Evolutionary conservation across 2,329 filamentous ascomycete genomes (phyloP), one percentile per base, ranked within the genome.

Genomic region (Chaetomium strumarium): DNA sequence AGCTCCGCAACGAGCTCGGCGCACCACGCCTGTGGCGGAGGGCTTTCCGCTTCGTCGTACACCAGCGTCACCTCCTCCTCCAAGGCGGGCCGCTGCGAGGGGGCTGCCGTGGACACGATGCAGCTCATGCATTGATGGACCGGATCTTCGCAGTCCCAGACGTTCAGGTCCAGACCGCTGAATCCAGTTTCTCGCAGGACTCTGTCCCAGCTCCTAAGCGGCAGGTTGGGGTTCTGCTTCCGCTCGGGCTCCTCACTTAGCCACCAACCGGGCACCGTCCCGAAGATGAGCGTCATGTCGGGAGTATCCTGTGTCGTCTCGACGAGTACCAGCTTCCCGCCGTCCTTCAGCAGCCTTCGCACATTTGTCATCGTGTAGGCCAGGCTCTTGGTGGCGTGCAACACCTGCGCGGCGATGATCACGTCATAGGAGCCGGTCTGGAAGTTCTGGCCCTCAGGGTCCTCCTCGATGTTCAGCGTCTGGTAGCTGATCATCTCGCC

Each of bases 301-400:
- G 61, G 46, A 37, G 60, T 58, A 41, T 61, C 59, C 46, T 57
- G 52, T 12, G 60, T 62, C 1, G 59, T 62, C 46, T 62, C 59
- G 41, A 68, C 49, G 34, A 64, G 60, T 12, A 66, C 60, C 24
- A 78, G 61, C 42, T 69, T 68, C 0, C 75, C 75, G 3, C 68
- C 71, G 0, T 72, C 68, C 13, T 65, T 67, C 0, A 72, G 53
- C 9, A 74, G 56, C 12, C 57, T 60, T 20, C 70, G 63, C 3
- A 67, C 63, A 51, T 71, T 66, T 7, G 51, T 19, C 64, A 68
- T 49, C 20, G 66, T 64, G 29, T 63, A 19, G 41, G 64, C 42
- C 45, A 71, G 55, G 5, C 43, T 56, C 45, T 55, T 38, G 1
- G 69, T 71, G 1, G 68, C 68, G 38, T 72, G 68, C 5, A 74